Evolutionary conservation across 768 basidiomycete genomes (phyloP).

Genomic region (Mycena amicta): DNA sequence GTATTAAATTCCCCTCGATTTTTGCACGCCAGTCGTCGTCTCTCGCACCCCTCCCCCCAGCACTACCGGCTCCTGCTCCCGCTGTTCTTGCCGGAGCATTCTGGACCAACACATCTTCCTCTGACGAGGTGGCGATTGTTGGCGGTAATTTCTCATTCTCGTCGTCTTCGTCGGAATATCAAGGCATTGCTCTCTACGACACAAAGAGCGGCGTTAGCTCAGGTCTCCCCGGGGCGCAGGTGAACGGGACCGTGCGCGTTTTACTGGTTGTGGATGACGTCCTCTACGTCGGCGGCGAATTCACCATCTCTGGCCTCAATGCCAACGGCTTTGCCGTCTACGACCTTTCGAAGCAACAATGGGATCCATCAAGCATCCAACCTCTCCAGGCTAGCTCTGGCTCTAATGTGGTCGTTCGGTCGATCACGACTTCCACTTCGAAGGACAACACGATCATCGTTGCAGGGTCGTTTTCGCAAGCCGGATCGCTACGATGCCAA

Average conservation of each 20-base stretch:
- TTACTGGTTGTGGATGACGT: conserved; percentile 69
- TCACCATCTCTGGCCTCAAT: conserved; percentile 57
- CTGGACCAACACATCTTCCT: conserved; percentile 80
- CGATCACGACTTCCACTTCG: conserved; percentile 63
- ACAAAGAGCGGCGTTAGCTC: conserved; percentile 47
- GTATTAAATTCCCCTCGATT: conserved; percentile 44
- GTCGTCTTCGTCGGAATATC: no score
- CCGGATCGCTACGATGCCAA: conserved; percentile 73
- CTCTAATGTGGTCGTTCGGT: conserved; percentile 65
- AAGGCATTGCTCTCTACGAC: conserved; percentile 76
- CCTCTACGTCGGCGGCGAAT: conserved; percentile 86
- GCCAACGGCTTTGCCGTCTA: conserved; percentile 80
- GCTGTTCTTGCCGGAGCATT: conserved; percentile 85
- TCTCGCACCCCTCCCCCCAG: conserved; percentile 55
- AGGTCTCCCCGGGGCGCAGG: conserved; percentile 59
- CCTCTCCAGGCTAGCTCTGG: conserved; percentile 60
- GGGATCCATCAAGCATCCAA: conserved; percentile 62
- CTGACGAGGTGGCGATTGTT: conserved; percentile 68
- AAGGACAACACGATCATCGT: conserved; percentile 70
- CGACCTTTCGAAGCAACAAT: conserved; percentile 64
- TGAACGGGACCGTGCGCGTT: conserved; percentile 78
- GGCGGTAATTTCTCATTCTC: conserved; percentile 88
- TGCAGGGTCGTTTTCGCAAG: conserved; percentile 84
- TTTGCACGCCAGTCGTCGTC: conserved; percentile 56
- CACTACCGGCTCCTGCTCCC: conserved; percentile 65